A percentile compares a stretch with the other conserved stretches of the same genome.
phyloP scores from a whole-genome alignment of 768 basidiomycete species.

The Lactarius vividus region DNA sequence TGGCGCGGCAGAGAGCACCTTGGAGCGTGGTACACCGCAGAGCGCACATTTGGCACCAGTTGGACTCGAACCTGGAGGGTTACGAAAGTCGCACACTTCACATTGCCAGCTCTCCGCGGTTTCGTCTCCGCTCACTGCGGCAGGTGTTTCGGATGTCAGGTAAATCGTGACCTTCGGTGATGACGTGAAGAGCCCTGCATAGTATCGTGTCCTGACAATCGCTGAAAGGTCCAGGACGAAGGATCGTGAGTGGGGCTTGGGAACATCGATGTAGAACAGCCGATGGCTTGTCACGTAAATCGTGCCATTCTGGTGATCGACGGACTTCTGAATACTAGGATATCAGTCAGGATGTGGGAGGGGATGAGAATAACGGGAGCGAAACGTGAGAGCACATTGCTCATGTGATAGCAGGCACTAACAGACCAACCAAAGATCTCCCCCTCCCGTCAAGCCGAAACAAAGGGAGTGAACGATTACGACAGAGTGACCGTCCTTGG shows the following conservation, averaged over 20 bases:
- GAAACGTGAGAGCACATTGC: neutral
- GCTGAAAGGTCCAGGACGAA: slow-evolving; percentile 63
- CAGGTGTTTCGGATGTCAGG: slow-evolving; percentile 40
- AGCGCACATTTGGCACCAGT: slow-evolving; percentile 67
- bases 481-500: neutral
- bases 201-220: slow-evolving; percentile 79
- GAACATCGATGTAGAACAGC: slow-evolving; percentile 71
- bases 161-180: slow-evolving; percentile 85
- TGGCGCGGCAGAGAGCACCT: slow-evolving; percentile 33
- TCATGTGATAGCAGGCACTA: neutral
- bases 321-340: slow-evolving; percentile 74
- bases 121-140: slow-evolving; percentile 30
- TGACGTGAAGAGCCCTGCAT: slow-evolving; percentile 86
- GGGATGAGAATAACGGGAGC: neutral
- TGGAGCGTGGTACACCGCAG: slow-evolving; percentile 72
- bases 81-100: slow-evolving; percentile 82
- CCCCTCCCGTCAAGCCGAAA: neutral
- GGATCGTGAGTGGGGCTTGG: slow-evolving; percentile 51
- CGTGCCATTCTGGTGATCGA: slow-evolving; percentile 72
- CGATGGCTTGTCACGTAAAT: slow-evolving; percentile 79
- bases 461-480: neutral
- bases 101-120: slow-evolving; percentile 72
- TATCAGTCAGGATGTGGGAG: slow-evolving; percentile 32
- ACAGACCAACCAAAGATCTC: neutral
- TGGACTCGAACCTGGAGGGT: slow-evolving; percentile 73